A percentile compares a stretch with the other conserved stretches of the same genome.
phyloP scores from a whole-genome alignment of 495 filamentous ascomycete genomes.

The Jackrogersella minutella region DNA sequence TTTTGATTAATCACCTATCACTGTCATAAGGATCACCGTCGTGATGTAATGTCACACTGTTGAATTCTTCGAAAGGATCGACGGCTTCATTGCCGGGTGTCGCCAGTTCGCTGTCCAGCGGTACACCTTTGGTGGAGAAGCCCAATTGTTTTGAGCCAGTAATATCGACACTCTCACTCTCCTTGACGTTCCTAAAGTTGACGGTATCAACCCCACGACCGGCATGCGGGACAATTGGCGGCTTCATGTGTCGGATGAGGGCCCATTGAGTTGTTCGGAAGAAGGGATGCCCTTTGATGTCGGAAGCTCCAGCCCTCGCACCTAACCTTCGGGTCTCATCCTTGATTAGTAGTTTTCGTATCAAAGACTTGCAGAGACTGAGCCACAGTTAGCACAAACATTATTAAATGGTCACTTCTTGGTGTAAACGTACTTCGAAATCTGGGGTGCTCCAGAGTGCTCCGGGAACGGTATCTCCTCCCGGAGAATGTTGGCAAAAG shows the following conservation, averaged over 20 bases:
- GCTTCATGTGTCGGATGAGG: constrained; percentile 95
- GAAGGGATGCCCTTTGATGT: constrained; percentile 96
- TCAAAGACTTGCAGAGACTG: constrained; percentile 94
- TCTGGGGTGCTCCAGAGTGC: constrained; percentile 79
- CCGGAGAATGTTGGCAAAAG: constrained; percentile 94
- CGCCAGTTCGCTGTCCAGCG: constrained; percentile 81
- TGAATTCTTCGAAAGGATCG: constrained; percentile 99
- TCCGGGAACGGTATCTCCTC: constrained; percentile 97
- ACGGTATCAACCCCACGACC: constrained; percentile 90
- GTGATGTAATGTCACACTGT: constrained; percentile 96
- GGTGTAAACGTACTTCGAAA: constrained; percentile 77
- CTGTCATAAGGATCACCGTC: constrained; percentile 76
- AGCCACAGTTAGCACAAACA: constrained; percentile 23
- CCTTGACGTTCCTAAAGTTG: constrained; percentile 98
- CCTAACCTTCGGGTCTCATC: constrained; percentile 95
- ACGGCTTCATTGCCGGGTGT: constrained; percentile 83
- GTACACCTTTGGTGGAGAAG: constrained; percentile 75
- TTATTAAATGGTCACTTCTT: background rate
- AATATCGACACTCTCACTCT: constrained; percentile 94
- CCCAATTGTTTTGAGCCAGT: constrained; percentile 64
- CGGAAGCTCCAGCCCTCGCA: constrained; percentile 91
- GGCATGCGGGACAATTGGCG: constrained; percentile 96
- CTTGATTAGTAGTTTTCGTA: constrained; percentile 96
- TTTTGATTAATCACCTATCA: constrained; percentile 24
- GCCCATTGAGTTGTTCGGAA: constrained; percentile 97